Base-by-base conservation (phyloP, 441 rosid genomes). In the Macaranga tanarius region DNA sequence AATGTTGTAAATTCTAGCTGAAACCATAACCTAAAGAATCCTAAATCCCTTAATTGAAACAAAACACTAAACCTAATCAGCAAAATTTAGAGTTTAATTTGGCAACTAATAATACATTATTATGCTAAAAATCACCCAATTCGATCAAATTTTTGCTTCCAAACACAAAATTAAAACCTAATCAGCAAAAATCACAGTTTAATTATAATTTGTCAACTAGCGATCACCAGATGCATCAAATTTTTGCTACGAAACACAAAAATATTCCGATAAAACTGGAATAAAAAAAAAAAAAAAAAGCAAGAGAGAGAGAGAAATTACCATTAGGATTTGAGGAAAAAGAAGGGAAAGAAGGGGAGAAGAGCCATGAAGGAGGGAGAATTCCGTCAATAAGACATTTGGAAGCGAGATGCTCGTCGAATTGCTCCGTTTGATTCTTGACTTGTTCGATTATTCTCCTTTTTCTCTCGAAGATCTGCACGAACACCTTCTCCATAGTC, bases 391-490 rank as follows among this genome's bases (percentile, higher is more conserved):
- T 83, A 73, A 91, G 79, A 63, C 95, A 91, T 3, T 80, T 87
- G 66, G 91, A 83, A 72, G 93, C 95, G 78, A 91, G 90, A 57
- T 85, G 87, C 10, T 83, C 88, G 64, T 95, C 98, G 75, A 84
- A 88, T 74, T 81, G 89, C 56, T 81, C 83, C 51, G 79, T 76
- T 74, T 85, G 91, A 69, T 87, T 87, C 86, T 80, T 83, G n/a
- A 85, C 86, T 73, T 86, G 88, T 58, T 86, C 90, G 54, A 92
- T 74, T 73, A 88, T 86, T 74, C 84, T 75, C 74, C 78, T 83
- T 87, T 88, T 90, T 81, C 88, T 82, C 79, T 90, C 98, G 76
- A 90, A 85, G 69, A 92, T 85, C 89, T 93, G 86, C 55, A 81
- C 71, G 78, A 93, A 81, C 69, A 86, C 80, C 80, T 85, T 88